Base-by-base conservation (phyloP, 331 rosid genomes). In the Dryas integrifolia region DNA sequence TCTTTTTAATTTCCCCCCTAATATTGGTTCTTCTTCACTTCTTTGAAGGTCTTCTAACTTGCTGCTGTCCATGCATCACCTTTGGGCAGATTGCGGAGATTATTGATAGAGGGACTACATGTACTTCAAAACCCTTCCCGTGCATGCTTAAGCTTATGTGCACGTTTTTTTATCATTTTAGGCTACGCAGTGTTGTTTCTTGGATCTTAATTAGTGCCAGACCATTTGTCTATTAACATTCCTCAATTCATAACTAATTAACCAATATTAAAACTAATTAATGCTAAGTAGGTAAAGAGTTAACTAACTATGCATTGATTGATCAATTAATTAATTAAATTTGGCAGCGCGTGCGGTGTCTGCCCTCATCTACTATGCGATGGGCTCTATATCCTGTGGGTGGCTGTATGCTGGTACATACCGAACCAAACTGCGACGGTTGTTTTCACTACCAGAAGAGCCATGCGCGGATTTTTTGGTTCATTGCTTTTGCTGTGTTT, bases 31-130 rank as follows among this genome's bases (percentile, higher is more conserved):
- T 8, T 47, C 5, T 11, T 57, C 12, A 12, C 11, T 10, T 81
- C 50, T 63, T 1, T 38, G 41, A n/a, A 82, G 91, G 85, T 8
- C 58, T 66, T 39, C 39, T 72, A 52, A 82, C 88, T 6, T 82
- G 60, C 45, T 80, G 82, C 44, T 84, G 86, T 73, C 86, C 86
- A 30, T 75, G 85, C 76, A 30, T 76, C 48, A 65, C 72, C 21
- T 80, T 80, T 67, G 87, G 88, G 16, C 79, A 63, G 6, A 80
- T 9, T 67, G 88, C 72, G 58, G 85, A 82, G 71, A 67, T 87
- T 12, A 8, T 67, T 55, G 87, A 87, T 39, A 69, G 69, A 74
- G 86, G 87, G 13, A 52, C 61, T 72, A 67, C 78, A 82, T 72
- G 86, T 81, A 58, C 56, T 35, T 41, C 18, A 73, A 8, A 18